Base-by-base conservation (phyloP, 176 grass and related monocot genomes). In the Phoenix roebelenii region DNA sequence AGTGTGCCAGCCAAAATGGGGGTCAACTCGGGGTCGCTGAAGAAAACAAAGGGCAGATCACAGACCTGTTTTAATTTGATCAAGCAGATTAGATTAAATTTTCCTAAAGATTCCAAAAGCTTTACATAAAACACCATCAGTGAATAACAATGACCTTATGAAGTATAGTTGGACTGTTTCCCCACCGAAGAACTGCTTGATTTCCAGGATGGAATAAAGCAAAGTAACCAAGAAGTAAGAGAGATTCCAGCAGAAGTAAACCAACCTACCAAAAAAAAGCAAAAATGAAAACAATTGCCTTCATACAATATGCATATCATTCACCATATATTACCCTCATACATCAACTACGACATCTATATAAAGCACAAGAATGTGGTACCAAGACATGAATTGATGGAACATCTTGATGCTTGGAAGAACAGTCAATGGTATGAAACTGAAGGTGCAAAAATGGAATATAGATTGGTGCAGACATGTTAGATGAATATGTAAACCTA, bases 81-180 rank as follows among this genome's bases (percentile, higher is more conserved):
- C 25, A 23, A 51, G n/a, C 16, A 44, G 54, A 17, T 88, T 63
- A 44, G 54, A 16, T 88, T 63, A 86, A 74, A 84, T 73, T 65
- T 68, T 16, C 15, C 52, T 24, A 49, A 49, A 44, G 49, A 52
- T 30, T 23, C 25, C 22, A 29, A 54, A 0, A 78, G 61, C 54
- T 18, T 59, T 29, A 50, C 54, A 66, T 25, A 65, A 70, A 25
- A 22, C 24, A 55, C 55, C 23, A 22, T 18, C 65, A 78, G 1
- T 74, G 9, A 64, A 35, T 5, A 15, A 18, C 51, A 22, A 48
- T 75, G 74, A 98, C 93, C 87, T 98, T 98, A 54, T 98, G 93
- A 58, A 98, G 81, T 83, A 98, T 98, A 70, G 93, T 98, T 59
- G 93, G 93, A 77, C 93, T 91, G 73, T 98, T 98, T 51, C 93